phyloP scores from a whole-genome alignment of 1,284 basidiomycete species.

The Pyrrhoderma lamaoense region DNA sequence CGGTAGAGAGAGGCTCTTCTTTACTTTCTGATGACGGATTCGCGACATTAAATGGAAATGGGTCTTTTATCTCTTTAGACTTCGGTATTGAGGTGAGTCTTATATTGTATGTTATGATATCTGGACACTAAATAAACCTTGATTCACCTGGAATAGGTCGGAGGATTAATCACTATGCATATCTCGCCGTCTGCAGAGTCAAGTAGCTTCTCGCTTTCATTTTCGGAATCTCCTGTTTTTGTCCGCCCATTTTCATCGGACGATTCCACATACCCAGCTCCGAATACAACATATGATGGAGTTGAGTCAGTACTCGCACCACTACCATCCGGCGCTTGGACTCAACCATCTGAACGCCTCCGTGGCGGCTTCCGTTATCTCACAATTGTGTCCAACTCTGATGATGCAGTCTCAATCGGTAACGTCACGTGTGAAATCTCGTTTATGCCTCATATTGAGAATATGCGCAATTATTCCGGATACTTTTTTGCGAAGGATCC shows the following conservation, averaged over 20 bases:
- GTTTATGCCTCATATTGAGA: slow-evolving; percentile 47
- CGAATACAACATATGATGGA: slow-evolving; percentile 28
- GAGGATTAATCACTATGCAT: slow-evolving; percentile 38
- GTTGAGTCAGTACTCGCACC: slow-evolving; percentile 24
- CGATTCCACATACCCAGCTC: slow-evolving; percentile 36
- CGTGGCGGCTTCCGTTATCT: slow-evolving; percentile 51
- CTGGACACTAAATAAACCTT: background rate
- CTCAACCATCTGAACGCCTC: slow-evolving; percentile 37
- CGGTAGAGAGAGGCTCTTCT: slow-evolving; percentile 24
- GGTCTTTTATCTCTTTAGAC: slow-evolving; percentile 37
- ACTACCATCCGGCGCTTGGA: slow-evolving; percentile 37
- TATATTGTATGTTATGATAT: background rate
- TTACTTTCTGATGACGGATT: slow-evolving; percentile 29
- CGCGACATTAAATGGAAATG: slow-evolving; percentile 28
- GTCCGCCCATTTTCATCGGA: slow-evolving; percentile 37
- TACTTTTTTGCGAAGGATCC: slow-evolving; percentile 49
- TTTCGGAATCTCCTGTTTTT: slow-evolving; percentile 40
- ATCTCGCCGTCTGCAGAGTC: slow-evolving; percentile 27
- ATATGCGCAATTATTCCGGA: slow-evolving; percentile 45
- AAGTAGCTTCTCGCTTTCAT: slow-evolving; percentile 35
- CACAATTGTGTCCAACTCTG: slow-evolving; percentile 32
- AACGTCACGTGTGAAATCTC: slow-evolving; percentile 49
- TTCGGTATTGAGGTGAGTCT: slow-evolving; percentile 36
- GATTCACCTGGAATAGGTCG: slow-evolving; percentile 28
- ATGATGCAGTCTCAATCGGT: slow-evolving; percentile 33